These are phyloP conservation scores for Papiliotrema terrestris DNA, from an alignment of 1,284 basidiomycete genomes.

Conservation along the genomic window DNA sequence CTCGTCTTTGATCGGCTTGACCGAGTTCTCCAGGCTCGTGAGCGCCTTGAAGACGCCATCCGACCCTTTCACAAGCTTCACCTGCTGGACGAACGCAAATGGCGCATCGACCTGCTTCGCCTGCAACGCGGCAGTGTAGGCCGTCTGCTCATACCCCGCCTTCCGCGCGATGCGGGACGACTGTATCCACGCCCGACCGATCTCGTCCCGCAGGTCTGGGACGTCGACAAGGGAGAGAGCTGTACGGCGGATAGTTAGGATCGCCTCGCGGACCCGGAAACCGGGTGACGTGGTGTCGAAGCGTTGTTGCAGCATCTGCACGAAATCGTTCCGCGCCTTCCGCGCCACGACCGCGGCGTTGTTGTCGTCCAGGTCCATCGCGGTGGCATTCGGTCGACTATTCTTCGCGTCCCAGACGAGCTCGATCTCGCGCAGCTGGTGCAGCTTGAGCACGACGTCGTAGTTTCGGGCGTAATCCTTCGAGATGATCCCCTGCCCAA, in stretches of 20 bases:
- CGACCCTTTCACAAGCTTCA: conserved; percentile 75
- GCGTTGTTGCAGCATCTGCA: conserved; percentile 29
- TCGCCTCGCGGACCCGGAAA: conserved; percentile 85
- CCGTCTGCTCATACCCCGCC: conserved; percentile 91
- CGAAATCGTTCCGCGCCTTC: conserved; percentile 15
- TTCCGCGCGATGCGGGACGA: conserved; percentile 95
- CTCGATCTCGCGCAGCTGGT: conserved; percentile 84
- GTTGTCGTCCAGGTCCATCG: conserved; percentile 1
- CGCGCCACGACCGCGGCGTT: conserved; percentile 13
- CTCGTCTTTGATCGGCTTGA: conserved; percentile 58
- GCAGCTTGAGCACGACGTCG: conserved; percentile 80
- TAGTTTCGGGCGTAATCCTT: conserved; percentile 82
- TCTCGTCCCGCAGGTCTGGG: conserved; percentile 53
- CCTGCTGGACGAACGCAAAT: conserved; percentile 86
- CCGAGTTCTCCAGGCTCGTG: conserved; percentile 79
- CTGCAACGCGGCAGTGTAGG: conserved; percentile 93
- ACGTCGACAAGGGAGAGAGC: conserved; percentile 60
- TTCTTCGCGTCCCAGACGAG: conserved; percentile 59
- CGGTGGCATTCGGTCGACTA: conserved; percentile 6
- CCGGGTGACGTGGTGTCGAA: conserved; percentile 67
- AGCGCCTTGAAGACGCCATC: conserved; percentile 84
- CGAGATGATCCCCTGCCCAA: conserved; percentile 79
- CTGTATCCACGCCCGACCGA: conserved; percentile 82
- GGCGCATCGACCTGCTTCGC: conserved; percentile 71
- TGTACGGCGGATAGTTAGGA: conserved; percentile 84